Conservation (phyloP, 345 rosid genomes). For the Geranium brycei region DNA sequence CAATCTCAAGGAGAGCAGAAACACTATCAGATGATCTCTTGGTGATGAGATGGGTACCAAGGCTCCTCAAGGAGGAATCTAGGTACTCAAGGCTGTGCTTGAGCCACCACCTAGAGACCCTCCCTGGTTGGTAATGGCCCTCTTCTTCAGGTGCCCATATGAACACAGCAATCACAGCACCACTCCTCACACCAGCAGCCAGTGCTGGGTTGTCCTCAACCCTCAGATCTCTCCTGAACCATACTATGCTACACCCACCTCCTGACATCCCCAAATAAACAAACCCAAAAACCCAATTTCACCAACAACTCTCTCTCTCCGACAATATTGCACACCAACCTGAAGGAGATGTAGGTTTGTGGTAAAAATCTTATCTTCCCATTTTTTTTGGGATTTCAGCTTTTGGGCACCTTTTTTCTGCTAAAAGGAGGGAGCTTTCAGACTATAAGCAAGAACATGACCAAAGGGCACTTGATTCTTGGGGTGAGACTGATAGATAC, state of each 20-base stretch:
- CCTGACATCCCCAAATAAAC: constrained; percentile 35
- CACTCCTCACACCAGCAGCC: constrained; percentile 81
- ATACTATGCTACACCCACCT: constrained; percentile 79
- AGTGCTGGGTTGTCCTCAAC: constrained; percentile 94
- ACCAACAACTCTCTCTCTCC: constrained; percentile 10
- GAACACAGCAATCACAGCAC: constrained; percentile 66
- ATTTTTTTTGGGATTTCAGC: no score
- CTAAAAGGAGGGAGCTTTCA: no score
- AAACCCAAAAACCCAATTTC: constrained; percentile 9
- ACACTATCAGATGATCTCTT: constrained; percentile 81
- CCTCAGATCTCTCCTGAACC: constrained; percentile 99
- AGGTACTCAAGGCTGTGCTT: constrained; percentile 87
- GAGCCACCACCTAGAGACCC: constrained; percentile 99
- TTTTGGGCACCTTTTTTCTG: no score
- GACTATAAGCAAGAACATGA: no score
- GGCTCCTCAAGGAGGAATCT: constrained; percentile 75
- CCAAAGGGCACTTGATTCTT: no score
- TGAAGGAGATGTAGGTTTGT: background rate
- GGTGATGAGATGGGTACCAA: constrained; percentile 71
- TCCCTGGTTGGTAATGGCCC: constrained; percentile 73
- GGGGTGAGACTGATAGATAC: no score
- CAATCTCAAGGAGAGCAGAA: constrained; percentile 67
- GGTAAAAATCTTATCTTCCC: no score
- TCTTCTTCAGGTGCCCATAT: constrained; percentile 97
- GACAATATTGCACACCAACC: constrained; percentile 9